Conservation (phyloP, 2,329 filamentous ascomycete species). For the Niveomyces coronatus region DNA sequence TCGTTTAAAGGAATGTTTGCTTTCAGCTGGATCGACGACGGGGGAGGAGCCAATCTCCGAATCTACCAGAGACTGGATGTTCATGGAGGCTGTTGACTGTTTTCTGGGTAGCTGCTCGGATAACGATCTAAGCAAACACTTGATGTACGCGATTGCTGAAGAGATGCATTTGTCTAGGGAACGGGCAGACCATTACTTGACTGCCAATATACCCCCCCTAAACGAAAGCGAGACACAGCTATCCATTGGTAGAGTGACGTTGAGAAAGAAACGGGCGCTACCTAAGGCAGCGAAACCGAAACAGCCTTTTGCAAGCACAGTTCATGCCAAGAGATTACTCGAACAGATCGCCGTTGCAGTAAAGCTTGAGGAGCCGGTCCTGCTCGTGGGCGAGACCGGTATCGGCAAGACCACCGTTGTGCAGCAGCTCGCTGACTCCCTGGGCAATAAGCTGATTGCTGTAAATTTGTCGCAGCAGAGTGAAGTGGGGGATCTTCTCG, state of each 20-base stretch:
- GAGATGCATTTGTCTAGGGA: constrained; percentile 81
- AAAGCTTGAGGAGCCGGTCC: constrained; percentile 72
- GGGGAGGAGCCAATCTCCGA: constrained; percentile 64
- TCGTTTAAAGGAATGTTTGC: constrained; percentile 58
- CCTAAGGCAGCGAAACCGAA: constrained; percentile 41
- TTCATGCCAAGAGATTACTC: constrained; percentile 70
- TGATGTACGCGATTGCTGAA: constrained; percentile 67
- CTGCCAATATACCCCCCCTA: constrained; percentile 60
- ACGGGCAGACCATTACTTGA: constrained; percentile 66
- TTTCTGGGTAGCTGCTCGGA: constrained; percentile 76
- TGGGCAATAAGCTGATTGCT: constrained; percentile 79
- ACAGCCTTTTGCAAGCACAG: constrained; percentile 77
- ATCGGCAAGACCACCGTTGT: constrained; percentile 97
- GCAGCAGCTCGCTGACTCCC: constrained; percentile 75
- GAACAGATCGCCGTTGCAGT: constrained; percentile 83
- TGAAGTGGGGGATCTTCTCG: constrained; percentile 89
- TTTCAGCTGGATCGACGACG: constrained; percentile 49
- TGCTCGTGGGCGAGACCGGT: constrained; percentile 97
- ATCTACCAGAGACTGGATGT: constrained; percentile 68
- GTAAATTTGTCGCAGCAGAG: constrained; percentile 98
- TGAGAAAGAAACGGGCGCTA: constrained; percentile 47
- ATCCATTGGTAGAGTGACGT: constrained; percentile 53
- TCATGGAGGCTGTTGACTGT: constrained; percentile 86
- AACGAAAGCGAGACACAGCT: constrained; percentile 49
- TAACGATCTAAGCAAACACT: constrained; percentile 43